Base-by-base conservation (phyloP, 1,284 basidiomycete species). In the Austropuccinia psidii region DNA sequence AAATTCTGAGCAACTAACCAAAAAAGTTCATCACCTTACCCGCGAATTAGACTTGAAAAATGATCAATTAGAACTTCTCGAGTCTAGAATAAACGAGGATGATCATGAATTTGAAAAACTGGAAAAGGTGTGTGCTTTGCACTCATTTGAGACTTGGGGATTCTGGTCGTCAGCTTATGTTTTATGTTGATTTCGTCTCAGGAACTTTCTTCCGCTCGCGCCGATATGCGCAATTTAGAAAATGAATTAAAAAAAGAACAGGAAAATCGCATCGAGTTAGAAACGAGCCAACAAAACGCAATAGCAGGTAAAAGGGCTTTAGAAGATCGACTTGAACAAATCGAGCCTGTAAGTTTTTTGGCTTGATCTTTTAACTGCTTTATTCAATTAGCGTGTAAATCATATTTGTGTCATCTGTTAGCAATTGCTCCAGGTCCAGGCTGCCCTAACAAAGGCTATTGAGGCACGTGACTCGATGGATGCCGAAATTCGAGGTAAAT, bases 401-500 rank as follows among this genome's bases (percentile, higher is more conserved):
- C n/a, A 9, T 45, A 45, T 45, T 45, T 45, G 9, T n/a, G 27
- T 41, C n/a, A 68, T 19, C 1, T 33, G 15, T 9, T 11, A 72
- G 69, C 21, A 50, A 62, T 50, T 72, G 17, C 58, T n/a, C 35
- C 35, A 72, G 60, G 62, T 58, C 21, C 31, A 62, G 43, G 58
- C 58, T 39, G 55, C 61, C 47, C 58, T 72, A n/a, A 52, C 69
- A n/a, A 47, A 62, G 45, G 69, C 43, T n/a, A 31, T 31, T 33
- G 31, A 72, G n/a, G 69, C 47, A 9, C 69, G 69, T 49, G 58
- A 72, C 31, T 72, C 57, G 11, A 19, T 60, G 31, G 69, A 50
- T 35, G 69, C 69, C 35, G 69, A 72, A 62, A 9, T 72, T 19
- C 69, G 70, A 37, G 61, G 69, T 73, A 43, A 61, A 47, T 43